Conservation (phyloP, 2,329 filamentous ascomycete species). For the Microcera coccophila region DNA sequence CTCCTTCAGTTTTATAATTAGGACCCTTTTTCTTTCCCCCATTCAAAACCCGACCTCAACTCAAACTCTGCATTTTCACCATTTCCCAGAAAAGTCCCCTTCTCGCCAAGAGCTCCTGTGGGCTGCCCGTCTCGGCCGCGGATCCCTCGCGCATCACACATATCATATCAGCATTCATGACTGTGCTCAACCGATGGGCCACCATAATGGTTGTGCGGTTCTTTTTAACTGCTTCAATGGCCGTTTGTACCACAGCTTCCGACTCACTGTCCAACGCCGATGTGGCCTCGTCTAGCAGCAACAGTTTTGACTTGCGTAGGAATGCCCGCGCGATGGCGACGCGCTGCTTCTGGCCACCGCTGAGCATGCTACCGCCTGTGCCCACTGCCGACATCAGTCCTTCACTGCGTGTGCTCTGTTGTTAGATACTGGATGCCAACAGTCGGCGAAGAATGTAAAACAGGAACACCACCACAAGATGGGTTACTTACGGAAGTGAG, state of each 20-base stretch:
- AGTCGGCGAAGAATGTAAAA: no score
- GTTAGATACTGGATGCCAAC: neutral
- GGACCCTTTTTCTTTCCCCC: no score
- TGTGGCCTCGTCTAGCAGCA: slow-evolving; percentile 4
- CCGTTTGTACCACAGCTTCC: slow-evolving; percentile 2
- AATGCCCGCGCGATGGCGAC: slow-evolving; percentile 3
- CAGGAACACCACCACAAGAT: no score
- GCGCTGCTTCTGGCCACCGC: slow-evolving; percentile 2
- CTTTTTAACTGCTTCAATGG: neutral
- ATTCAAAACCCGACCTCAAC: no score
- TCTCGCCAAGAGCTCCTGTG: neutral
- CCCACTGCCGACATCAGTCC: neutral
- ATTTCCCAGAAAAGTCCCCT: no score
- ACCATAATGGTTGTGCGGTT: neutral
- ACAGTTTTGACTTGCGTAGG: neutral
- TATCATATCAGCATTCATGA: neutral
- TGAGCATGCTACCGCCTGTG: neutral
- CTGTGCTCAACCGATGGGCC: slow-evolving; percentile 1
- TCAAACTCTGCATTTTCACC: no score
- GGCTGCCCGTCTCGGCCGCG: neutral
- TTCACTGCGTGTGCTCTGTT: neutral
- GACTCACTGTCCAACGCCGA: slow-evolving; percentile 1
- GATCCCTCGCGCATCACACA: neutral
- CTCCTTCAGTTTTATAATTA: no score
- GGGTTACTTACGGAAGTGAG: slow-evolving; percentile 1